phyloP scores from a whole-genome alignment of 2,329 filamentous ascomycete genomes.

The Aureobasidium vineae region DNA sequence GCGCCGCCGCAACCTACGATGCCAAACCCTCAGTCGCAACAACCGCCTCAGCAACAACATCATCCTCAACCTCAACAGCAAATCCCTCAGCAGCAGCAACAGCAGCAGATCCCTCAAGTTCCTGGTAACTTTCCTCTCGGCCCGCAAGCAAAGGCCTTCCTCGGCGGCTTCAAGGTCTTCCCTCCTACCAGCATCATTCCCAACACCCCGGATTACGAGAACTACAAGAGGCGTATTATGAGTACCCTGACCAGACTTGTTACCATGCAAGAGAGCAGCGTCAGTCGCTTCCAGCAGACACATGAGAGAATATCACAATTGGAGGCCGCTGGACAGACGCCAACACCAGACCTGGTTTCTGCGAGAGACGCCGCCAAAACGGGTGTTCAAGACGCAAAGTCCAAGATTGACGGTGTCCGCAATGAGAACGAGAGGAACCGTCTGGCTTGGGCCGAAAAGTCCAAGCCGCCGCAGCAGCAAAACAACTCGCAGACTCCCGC shows the following conservation, averaged over 20 bases:
- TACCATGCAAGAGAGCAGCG: constrained; percentile 26
- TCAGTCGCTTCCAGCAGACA: constrained; percentile 15
- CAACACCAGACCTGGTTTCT: constrained; percentile 21
- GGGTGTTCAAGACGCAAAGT: constrained; percentile 26
- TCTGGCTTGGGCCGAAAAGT: constrained; percentile 19
- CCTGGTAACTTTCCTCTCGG: constrained; percentile 37
- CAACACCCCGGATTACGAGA: constrained; percentile 27
- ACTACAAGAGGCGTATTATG: constrained; percentile 28
- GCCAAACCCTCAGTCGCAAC: constrained; percentile 31
- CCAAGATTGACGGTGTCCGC: constrained; percentile 23
- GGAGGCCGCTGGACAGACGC: constrained; percentile 22
- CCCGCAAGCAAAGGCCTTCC: constrained; percentile 32
- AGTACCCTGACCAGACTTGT: constrained; percentile 13
- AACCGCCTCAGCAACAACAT: constrained; percentile 29
- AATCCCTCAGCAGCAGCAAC: constrained; percentile 32
- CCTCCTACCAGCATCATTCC: constrained; percentile 24
- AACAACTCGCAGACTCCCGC: constrained; percentile 28
- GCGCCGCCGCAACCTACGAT: constrained; percentile 8
- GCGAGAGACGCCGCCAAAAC: constrained; percentile 25
- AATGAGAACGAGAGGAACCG: constrained; percentile 29
- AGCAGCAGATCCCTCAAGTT: constrained; percentile 32
- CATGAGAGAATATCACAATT: constrained; percentile 20
- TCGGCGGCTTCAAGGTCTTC: constrained; percentile 27
- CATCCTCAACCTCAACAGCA: constrained; percentile 29
- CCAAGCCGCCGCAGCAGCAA: constrained; percentile 17